Percentiles rank a stretch among this genome's conserved stretches.
Evolutionary conservation across 2,329 filamentous ascomycete genomes (phyloP).

Genomic region (Fonsecaea pedrosoi): DNA sequence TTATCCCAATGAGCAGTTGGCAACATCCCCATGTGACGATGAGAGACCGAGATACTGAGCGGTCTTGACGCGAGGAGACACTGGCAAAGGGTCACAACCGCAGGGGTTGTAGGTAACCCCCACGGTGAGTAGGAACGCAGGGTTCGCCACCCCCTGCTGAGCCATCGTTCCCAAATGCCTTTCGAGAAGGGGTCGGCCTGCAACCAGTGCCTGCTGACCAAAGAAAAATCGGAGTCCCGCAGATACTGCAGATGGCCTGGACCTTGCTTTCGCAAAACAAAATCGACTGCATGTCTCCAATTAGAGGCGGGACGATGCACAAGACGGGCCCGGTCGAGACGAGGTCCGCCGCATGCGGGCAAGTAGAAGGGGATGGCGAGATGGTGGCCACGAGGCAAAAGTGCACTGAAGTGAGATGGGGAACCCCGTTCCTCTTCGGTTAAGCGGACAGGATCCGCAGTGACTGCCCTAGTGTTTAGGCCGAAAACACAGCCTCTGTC

Average conservation of each 20-base stretch:
- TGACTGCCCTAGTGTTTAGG: constrained; percentile 18
- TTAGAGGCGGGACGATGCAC: constrained; percentile 6
- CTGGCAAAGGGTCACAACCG: not conserved
- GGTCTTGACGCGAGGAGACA: not conserved
- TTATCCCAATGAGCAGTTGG: not conserved
- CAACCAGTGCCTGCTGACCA: not conserved
- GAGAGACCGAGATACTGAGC: not conserved
- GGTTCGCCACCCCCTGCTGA: not conserved
- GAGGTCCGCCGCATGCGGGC: constrained; percentile 9
- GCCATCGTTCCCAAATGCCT: not conserved
- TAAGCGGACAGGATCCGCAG: constrained; percentile 17
- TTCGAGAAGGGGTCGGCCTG: constrained; percentile 1
- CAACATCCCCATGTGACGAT: constrained; percentile 1
- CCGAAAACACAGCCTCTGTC: constrained; percentile 1
- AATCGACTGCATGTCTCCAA: constrained; percentile 6
- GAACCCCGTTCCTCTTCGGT: constrained; percentile 10
- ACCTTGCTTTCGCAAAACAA: constrained; percentile 8
- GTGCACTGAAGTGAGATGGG: not conserved
- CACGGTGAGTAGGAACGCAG: not conserved
- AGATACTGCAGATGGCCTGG: constrained; percentile 13
- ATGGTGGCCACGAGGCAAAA: constrained; percentile 14
- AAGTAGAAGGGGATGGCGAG: not conserved
- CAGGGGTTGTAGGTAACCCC: not conserved
- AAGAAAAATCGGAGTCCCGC: constrained; percentile 1
- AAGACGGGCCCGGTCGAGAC: constrained; percentile 5